These are phyloP conservation scores for Leptodermis oblonga DNA, from an alignment of 257 asterid species.

Conservation along the genomic window DNA sequence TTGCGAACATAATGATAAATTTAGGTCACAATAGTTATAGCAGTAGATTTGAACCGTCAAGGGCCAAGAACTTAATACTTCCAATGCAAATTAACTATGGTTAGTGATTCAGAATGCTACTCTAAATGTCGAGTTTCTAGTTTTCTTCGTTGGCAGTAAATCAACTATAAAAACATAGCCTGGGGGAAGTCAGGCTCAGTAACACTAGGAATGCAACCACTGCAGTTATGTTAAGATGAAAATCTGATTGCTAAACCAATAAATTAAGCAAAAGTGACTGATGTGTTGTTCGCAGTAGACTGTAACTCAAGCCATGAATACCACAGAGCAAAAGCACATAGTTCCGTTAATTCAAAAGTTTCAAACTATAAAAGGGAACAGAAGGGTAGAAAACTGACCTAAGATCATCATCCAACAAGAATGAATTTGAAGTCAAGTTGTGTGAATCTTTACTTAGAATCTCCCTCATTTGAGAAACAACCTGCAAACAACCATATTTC, in stretches of 20 bases:
- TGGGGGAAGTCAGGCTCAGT: not conserved
- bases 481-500: slow-evolving; percentile 43
- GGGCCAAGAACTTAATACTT: not conserved
- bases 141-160: not conserved
- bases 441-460: slow-evolving; percentile 82
- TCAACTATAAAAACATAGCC: not conserved
- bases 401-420: slow-evolving; percentile 94
- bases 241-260: not conserved
- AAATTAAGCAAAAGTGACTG: not conserved
- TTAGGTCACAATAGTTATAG: not conserved
- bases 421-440: slow-evolving; percentile 81
- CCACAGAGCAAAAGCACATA: not conserved
- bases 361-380: not conserved
- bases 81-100: not conserved
- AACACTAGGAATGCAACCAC: not conserved
- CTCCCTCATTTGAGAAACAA: slow-evolving; percentile 96
- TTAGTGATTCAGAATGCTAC: not conserved
- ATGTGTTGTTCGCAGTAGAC: not conserved
- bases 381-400: slow-evolving; percentile 46
- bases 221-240: not conserved
- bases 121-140: not conserved
- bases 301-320: not conserved
- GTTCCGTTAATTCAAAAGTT: not conserved
- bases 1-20: not conserved
- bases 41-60: not conserved